A percentile compares a stretch with the other conserved stretches of the same genome.
phyloP scores from a whole-genome alignment of 257 asterid genomes.

The Thymus mandschuricus region DNA sequence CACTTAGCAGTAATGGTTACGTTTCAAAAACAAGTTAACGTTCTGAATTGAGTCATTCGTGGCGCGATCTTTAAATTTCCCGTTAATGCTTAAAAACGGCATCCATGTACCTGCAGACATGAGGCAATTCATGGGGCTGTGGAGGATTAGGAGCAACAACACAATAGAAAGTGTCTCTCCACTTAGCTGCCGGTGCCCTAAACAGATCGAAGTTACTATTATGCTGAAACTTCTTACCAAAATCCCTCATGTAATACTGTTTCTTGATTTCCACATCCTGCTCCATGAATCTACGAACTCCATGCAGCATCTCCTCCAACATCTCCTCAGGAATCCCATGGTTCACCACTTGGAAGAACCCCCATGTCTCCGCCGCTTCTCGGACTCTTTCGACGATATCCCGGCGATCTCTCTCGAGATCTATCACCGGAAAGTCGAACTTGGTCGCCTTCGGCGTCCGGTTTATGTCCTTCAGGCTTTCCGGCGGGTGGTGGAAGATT shows the following conservation, averaged over 20 bases:
- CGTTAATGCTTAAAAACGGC: too few relatives aligned
- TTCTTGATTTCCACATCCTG: conserved; percentile 39
- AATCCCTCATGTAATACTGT: conserved; percentile 37
- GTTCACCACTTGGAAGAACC: conserved; percentile 4
- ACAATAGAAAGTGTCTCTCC: conserved; percentile 46
- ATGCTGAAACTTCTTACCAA: background rate
- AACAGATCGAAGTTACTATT: conserved; percentile 35
- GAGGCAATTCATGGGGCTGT: conserved; percentile 42
- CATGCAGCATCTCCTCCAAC: conserved; percentile 36
- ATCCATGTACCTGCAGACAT: conserved; percentile 9
- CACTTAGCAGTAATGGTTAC: too few relatives aligned
- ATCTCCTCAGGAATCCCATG: conserved; percentile 35
- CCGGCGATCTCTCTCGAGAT: background rate
- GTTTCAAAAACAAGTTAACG: too few relatives aligned
- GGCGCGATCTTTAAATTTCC: too few relatives aligned
- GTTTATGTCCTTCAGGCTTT: background rate
- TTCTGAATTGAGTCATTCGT: too few relatives aligned
- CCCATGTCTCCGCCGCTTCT: conserved; percentile 38
- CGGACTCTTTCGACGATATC: background rate
- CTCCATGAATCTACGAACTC: conserved; percentile 36
- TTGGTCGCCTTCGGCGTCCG: background rate
- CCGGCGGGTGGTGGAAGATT: conserved; percentile 10
- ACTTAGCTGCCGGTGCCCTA: conserved; percentile 35
- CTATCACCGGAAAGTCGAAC: conserved; percentile 14
- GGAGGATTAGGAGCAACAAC: conserved; percentile 39